Percentiles rank a stretch among this genome's conserved stretches.
These are phyloP conservation scores for Solanum hybrid DNA, from an alignment of 305 asterid species.

Conservation along the genomic window DNA sequence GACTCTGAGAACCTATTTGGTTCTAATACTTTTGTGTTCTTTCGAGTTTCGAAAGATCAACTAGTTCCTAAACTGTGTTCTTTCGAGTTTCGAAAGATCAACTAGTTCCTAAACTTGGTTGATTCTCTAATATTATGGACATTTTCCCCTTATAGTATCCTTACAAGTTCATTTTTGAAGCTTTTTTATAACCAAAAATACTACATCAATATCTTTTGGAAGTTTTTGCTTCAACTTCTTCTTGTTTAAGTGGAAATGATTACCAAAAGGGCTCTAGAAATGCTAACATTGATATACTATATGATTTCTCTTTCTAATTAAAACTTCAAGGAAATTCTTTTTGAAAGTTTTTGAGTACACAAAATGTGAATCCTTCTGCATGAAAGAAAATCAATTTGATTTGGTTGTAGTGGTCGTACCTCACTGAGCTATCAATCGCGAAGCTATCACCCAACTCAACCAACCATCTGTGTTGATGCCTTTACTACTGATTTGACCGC, in stretches of 20 bases:
- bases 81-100: not conserved
- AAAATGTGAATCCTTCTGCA: not conserved
- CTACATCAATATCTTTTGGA: not conserved
- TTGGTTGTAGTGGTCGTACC: not conserved
- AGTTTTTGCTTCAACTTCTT: not conserved
- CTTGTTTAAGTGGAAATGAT: not conserved
- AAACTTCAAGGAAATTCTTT: not conserved
- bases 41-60: not conserved
- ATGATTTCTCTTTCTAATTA: not conserved
- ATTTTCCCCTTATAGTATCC: not conserved
- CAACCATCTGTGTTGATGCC: not conserved
- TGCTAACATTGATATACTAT: not conserved
- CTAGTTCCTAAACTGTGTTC: not conserved
- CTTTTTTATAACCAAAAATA: not conserved
- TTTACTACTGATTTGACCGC: not conserved
- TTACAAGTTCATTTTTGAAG: not conserved
- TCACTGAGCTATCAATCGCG: not conserved
- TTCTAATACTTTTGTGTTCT: not conserved
- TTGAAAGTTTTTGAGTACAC: not conserved
- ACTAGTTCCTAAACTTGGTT: not conserved
- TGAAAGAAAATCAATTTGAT: not conserved
- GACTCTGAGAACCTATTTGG: not conserved
- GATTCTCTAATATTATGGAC: not conserved
- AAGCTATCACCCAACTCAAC: not conserved
- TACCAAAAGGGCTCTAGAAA: not conserved